These are phyloP conservation scores for Hysterium pulicare DNA, from an alignment of 2,329 filamentous ascomycete genomes.

Conservation along the genomic window DNA sequence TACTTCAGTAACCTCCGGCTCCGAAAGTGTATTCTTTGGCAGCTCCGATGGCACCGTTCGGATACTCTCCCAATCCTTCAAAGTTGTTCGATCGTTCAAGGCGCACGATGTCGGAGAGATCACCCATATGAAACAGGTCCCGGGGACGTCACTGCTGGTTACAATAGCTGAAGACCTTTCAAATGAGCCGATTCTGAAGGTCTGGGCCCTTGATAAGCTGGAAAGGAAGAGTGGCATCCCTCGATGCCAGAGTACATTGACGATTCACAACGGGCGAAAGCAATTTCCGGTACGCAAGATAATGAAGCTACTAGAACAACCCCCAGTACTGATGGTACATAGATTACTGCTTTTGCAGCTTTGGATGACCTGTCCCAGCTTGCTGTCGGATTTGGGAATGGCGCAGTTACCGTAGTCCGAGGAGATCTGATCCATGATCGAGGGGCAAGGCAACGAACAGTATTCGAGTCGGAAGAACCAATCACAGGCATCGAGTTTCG, in stretches of 20 bases:
- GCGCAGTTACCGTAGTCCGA: slow-evolving; percentile 86
- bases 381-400: slow-evolving; percentile 93
- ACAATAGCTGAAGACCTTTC: slow-evolving; percentile 86
- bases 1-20: slow-evolving; percentile 79
- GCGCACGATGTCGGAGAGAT: slow-evolving; percentile 78
- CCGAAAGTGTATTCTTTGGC: slow-evolving; percentile 85
- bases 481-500: slow-evolving; percentile 86
- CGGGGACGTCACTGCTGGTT: slow-evolving; percentile 79
- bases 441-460: slow-evolving; percentile 87
- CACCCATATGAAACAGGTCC: slow-evolving; percentile 88
- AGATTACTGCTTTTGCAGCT: slow-evolving; percentile 85
- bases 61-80: slow-evolving; percentile 84
- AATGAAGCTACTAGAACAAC: neutral
- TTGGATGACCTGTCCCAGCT: slow-evolving; percentile 88
- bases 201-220: slow-evolving; percentile 93
- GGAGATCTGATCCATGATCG: slow-evolving; percentile 94
- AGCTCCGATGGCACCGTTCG: slow-evolving; percentile 81
- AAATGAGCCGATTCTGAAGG: slow-evolving; percentile 83
- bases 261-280: slow-evolving; percentile 83
- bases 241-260: slow-evolving; percentile 80
- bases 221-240: slow-evolving; percentile 92
- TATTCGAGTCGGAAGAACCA: slow-evolving; percentile 95
- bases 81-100: slow-evolving; percentile 79
- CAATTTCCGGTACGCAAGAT: slow-evolving; percentile 73
- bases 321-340: slow-evolving; percentile 16